Base-by-base conservation (phyloP, 2,329 filamentous ascomycete species). In the Sporothrix brunneoviolacea region DNA sequence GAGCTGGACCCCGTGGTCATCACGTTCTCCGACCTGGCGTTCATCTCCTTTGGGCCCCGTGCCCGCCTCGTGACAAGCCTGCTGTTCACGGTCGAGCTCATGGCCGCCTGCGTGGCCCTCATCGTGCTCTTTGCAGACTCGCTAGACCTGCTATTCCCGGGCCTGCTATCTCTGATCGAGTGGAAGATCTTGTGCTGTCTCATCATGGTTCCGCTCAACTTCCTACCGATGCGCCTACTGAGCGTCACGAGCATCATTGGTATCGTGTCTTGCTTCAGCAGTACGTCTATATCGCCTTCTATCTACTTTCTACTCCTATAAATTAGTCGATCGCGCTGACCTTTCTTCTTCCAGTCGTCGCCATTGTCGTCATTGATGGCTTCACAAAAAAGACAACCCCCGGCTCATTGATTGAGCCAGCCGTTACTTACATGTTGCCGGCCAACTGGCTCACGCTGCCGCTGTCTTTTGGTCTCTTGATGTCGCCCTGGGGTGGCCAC, bases 121-220 rank as follows among this genome's bases (percentile, higher is more conserved):
- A 80, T 95, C 28, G 88, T 95, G 18, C 77, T 96, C n/a, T 97
- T 97, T 65, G 88, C 88, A 46, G 93, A 97, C 68, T 94, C 88
- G 39, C 75, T 97, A 59, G 73, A 88, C 60, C 78, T 88, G 13
- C 70, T 97, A 18, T 80, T 96, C 45, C 87, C 89, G 0, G 82
- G 79, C 0, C 69, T 86, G 55, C 61, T 78, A 40, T 81, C 77
- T 41, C 70, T 86, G 5, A 75, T 80, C 0, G 72, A 80, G 54
- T 97, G 91, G 91, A 97, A 97, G 69, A 72, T 91, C 28, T 67
- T 95, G 27, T 94, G 90, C 65, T 84, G 88, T 15, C 54, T 88
- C 16, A 72, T 95, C 49, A 72, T 97, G 57, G 72, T 94, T 52
- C 87, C 90, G 12, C 73, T 97, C 47, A 89, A 86, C 62, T 94